These are phyloP conservation scores for Euphorbia lathyris DNA, from an alignment of 345 rosid species.

Conservation along the genomic window DNA sequence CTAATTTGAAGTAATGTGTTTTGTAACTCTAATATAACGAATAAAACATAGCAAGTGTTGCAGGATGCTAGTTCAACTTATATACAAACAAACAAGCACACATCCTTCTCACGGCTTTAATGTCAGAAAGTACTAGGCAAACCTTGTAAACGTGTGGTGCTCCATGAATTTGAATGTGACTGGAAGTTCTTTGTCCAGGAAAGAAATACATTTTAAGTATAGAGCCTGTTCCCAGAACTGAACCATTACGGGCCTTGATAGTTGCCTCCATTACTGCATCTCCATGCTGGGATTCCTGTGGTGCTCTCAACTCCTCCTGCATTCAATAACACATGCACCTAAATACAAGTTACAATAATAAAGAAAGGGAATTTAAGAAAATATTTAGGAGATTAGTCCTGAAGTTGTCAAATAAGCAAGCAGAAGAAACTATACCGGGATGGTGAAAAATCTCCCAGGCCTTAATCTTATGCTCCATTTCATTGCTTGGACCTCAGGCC, in stretches of 20 bases:
- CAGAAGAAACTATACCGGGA: slow-evolving; percentile 58
- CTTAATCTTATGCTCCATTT: slow-evolving; percentile 94
- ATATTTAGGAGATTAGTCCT: slow-evolving; percentile 1
- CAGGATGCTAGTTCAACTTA: not conserved
- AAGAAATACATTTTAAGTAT: slow-evolving; percentile 88
- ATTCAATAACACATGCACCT: slow-evolving; percentile 19
- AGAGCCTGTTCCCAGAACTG: slow-evolving; percentile 84
- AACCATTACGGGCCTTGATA: slow-evolving; percentile 79
- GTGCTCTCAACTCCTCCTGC: slow-evolving; percentile 84
- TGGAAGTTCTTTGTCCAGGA: slow-evolving; percentile 93
- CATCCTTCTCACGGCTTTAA: not conserved
- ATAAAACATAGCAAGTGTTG: not conserved
- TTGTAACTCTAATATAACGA: not conserved
- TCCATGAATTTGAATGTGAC: slow-evolving; percentile 75
- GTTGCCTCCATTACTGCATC: slow-evolving; percentile 98
- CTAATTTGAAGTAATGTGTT: not conserved
- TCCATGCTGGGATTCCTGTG: slow-evolving; percentile 79
- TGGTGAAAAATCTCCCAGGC: slow-evolving; percentile 84
- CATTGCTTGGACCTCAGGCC: slow-evolving; percentile 95
- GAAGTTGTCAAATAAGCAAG: not conserved
- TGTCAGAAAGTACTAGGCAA: slow-evolving; percentile 11
- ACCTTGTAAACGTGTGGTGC: slow-evolving; percentile 94
- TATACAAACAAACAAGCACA: not conserved
- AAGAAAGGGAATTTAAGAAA: not conserved
- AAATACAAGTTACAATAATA: slow-evolving; percentile 6